A percentile compares a stretch with the other conserved stretches of the same genome.
phyloP scores from a whole-genome alignment of 371 early-diverging fungal genomes.

The Mortierella sp. region DNA sequence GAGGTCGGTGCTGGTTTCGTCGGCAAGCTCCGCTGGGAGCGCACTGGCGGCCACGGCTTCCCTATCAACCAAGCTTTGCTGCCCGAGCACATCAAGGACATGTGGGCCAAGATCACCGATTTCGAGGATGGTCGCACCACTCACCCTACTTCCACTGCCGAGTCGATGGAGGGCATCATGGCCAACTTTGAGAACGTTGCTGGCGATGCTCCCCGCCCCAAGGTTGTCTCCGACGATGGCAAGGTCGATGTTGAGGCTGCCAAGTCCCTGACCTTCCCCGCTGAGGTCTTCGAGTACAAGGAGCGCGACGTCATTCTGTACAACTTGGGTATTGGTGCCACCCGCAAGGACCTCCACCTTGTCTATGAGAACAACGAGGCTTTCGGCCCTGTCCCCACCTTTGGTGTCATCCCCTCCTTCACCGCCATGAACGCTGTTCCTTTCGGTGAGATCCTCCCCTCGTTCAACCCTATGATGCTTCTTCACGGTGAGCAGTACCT shows the following conservation, averaged over 20 bases:
- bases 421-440: conserved; percentile 73
- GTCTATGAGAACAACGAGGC: conserved; percentile 71
- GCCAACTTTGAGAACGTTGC: conserved; percentile 73
- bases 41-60: conserved; percentile 90
- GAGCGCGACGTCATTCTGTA: conserved; percentile 80
- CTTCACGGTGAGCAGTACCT: conserved; percentile 79
- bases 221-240: conserved; percentile 40
- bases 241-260: conserved; percentile 78
- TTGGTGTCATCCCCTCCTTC: conserved; percentile 75
- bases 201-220: conserved; percentile 43
- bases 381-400: conserved; percentile 61
- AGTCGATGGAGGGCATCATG: conserved; percentile 86
- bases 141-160: conserved; percentile 82
- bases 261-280: conserved; percentile 59
- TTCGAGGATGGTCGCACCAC: conserved; percentile 95
- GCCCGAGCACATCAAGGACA: conserved; percentile 81
- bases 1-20: conserved; percentile 97
- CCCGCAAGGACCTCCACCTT: conserved; percentile 65
- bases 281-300: conserved; percentile 75
- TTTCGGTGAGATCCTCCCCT: conserved; percentile 75
- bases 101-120: conserved; percentile 84
- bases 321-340: conserved; percentile 66
- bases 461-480: conserved; percentile 70
- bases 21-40: conserved; percentile 94
- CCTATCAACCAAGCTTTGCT: conserved; percentile 89